Conservation (phyloP, 1,139 yeast species). For the Geotrichum australiense region DNA sequence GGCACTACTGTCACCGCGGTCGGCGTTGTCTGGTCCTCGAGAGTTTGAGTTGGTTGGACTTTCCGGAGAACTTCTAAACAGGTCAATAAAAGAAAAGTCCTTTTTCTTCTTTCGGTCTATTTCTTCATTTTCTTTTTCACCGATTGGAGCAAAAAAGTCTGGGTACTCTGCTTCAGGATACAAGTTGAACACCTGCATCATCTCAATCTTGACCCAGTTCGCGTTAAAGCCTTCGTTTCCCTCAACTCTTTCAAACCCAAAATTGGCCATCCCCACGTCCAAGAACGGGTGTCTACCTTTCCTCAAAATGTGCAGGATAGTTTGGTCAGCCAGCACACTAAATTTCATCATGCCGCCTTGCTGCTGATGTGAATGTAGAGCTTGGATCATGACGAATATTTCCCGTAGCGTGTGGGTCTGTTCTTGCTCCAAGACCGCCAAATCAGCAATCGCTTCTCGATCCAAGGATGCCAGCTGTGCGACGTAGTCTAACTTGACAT, state of each 20-base stretch:
- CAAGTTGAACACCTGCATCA: slow-evolving; percentile 66
- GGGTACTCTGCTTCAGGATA: slow-evolving; percentile 57
- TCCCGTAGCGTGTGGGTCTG: slow-evolving; percentile 51
- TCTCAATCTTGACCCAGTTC: slow-evolving; percentile 51
- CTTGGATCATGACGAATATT: slow-evolving; percentile 57
- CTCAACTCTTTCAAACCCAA: slow-evolving; percentile 53
- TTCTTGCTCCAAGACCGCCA: slow-evolving; percentile 47
- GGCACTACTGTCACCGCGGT: background rate
- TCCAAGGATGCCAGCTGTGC: slow-evolving; percentile 27
- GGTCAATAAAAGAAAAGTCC: background rate
- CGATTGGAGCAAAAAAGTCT: slow-evolving; percentile 54
- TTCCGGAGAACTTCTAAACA: background rate
- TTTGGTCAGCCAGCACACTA: slow-evolving; percentile 62
- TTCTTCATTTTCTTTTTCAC: slow-evolving; percentile 3
- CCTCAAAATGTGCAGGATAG: slow-evolving; percentile 63
- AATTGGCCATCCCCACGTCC: slow-evolving; percentile 60
- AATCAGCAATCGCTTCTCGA: slow-evolving; percentile 24
- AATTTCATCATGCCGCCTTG: slow-evolving; percentile 45
- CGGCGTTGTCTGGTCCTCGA: background rate
- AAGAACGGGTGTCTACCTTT: slow-evolving; percentile 56
- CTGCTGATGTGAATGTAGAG: slow-evolving; percentile 45
- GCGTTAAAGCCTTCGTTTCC: slow-evolving; percentile 58
- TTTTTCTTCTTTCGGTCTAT: background rate
- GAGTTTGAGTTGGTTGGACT: background rate
- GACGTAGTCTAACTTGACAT: slow-evolving; percentile 43